Evolutionary conservation across 1,139 yeast species (phyloP).

Genomic region (Zygosaccharomyces sapae): DNA sequence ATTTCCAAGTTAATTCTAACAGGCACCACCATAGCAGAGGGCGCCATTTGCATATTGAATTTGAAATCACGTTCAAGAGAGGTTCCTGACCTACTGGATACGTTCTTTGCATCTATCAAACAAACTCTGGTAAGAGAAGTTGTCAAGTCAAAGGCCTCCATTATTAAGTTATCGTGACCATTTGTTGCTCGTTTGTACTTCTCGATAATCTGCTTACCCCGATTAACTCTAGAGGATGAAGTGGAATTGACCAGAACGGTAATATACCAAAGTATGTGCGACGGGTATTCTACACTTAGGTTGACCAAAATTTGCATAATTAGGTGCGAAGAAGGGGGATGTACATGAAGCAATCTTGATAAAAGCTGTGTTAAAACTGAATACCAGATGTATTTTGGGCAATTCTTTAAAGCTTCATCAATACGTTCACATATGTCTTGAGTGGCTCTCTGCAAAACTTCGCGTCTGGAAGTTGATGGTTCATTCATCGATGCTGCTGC

Average conservation of each 20-base stretch:
- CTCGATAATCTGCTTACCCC: slow-evolving; percentile 48
- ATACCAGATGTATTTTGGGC: slow-evolving; percentile 72
- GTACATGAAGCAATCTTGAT: slow-evolving; percentile 70
- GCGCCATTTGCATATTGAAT: slow-evolving; percentile 47
- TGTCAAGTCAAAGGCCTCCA: slow-evolving; percentile 25
- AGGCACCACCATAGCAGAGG: slow-evolving; percentile 76
- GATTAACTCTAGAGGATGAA: slow-evolving; percentile 51
- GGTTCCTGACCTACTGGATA: slow-evolving; percentile 30
- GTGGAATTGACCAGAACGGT: slow-evolving; percentile 69
- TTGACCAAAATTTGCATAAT: slow-evolving; percentile 54
- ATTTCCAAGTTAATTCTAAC: slow-evolving; percentile 70
- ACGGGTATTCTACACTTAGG: slow-evolving; percentile 65
- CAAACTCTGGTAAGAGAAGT: slow-evolving; percentile 32
- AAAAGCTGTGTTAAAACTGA: slow-evolving; percentile 81
- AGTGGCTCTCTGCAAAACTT: slow-evolving; percentile 28
- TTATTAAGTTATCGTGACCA: slow-evolving; percentile 15
- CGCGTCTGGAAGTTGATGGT: slow-evolving; percentile 25
- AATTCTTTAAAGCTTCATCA: slow-evolving; percentile 42
- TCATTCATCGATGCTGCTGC: slow-evolving; percentile 42
- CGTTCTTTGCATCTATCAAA: slow-evolving; percentile 32
- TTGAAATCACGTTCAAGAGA: slow-evolving; percentile 47
- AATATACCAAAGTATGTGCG: slow-evolving; percentile 81
- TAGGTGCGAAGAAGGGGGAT: slow-evolving; percentile 52
- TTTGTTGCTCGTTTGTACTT: slow-evolving; percentile 20
- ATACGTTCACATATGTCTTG: slow-evolving; percentile 44